Base-by-base conservation (phyloP, 352 stramenopile genomes). In the Globisporangium apiculatum region DNA sequence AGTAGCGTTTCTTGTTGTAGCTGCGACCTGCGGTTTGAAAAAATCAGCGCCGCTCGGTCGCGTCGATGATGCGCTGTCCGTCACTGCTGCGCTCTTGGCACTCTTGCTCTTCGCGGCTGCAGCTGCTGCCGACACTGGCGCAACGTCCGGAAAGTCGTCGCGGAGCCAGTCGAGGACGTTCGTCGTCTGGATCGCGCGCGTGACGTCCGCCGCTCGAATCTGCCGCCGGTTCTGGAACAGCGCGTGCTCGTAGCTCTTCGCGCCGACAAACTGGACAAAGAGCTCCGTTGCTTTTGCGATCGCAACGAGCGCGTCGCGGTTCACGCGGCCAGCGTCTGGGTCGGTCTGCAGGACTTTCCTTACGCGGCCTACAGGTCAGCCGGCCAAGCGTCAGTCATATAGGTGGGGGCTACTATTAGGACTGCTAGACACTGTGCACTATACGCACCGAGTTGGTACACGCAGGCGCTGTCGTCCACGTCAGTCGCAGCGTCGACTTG, bases 311-410 rank as follows among this genome's bases (percentile, higher is more conserved):
- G 91, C 91, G 67, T 98, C 93, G 43, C 94, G 96, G 17, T 87
- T 97, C 18, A 98, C 68, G 35, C 94, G 95, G 42, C 81, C 76
- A 3, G 97, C 79, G 54, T 98, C 91, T 1, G 90, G 86, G 68
- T 98, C 94, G 43, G 92, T 87, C 67, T 97, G 91, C 48, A 96
- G 82, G 66, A 98, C 97, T 58, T 96, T 97, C 55, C 94, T 89
- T 60, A 98, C 91, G 24, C 95, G 79, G 40, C 76, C 89, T 68
- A 75, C 7, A 36, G 70, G 64, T 8, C 59, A 36, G 24, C 11
- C 11, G 11, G 24, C 24, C 2, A 31, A 31, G 24, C 24, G 24
- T 31, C 24, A 31, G n/a, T 8, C n/a, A 17, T 31, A 8, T 3
- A 11, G 49, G 40, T 35, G n/a, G 15, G 38, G 18, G 11, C 14